A percentile compares a stretch with the other conserved stretches of the same genome.
Conservation (phyloP, 306 rosid genomes). For the Cyclanthera cordifolia region DNA sequence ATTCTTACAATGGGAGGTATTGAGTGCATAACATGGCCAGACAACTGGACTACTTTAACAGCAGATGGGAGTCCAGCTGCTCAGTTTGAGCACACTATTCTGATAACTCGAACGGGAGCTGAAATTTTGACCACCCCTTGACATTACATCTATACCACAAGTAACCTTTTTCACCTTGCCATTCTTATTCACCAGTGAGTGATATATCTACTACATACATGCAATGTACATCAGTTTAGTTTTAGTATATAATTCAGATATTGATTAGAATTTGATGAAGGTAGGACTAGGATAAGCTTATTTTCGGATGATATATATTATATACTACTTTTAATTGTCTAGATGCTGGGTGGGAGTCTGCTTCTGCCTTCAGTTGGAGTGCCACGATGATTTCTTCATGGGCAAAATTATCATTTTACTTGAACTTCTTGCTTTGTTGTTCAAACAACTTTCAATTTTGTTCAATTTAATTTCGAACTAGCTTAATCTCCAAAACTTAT, state of each 20-base stretch:
- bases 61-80: conserved; percentile 87
- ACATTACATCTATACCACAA: background rate
- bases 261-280: background rate
- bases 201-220: too few relatives aligned
- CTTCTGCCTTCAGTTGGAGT: too few relatives aligned
- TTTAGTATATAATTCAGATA: background rate
- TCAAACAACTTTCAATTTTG: too few relatives aligned
- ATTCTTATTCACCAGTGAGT: background rate
- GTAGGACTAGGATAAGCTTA: too few relatives aligned
- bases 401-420: too few relatives aligned
- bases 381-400: too few relatives aligned
- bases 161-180: background rate
- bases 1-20: conserved; percentile 79
- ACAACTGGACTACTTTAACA: conserved; percentile 77
- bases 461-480: too few relatives aligned
- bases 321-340: too few relatives aligned
- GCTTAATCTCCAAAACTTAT: too few relatives aligned
- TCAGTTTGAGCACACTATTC: conserved; percentile 88
- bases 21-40: conserved; percentile 70
- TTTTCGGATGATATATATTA: too few relatives aligned
- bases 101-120: conserved; percentile 78
- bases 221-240: background rate
- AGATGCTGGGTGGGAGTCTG: too few relatives aligned
- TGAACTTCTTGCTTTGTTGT: too few relatives aligned
- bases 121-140: conserved; percentile 62